Base-by-base conservation (phyloP, 805 yeast species). In the Kurtzmaniella fragi region DNA sequence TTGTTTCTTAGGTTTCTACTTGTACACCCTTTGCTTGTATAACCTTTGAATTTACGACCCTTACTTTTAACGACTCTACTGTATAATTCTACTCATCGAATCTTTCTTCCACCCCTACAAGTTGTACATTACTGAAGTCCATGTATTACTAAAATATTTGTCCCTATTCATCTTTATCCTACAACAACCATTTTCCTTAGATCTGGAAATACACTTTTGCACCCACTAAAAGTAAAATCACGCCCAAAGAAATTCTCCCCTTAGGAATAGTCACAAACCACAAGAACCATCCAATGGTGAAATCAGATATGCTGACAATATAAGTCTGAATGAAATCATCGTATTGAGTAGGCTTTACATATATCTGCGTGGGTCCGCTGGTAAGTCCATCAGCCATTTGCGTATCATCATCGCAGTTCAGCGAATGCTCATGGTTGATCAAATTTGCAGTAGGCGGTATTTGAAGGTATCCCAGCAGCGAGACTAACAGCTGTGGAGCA, bases 341-440 rank as follows among this genome's bases (percentile, higher is more conserved):
- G 6, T 54, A 32, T 28, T 49, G 54, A 5, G 71, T 64, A 16
- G 64, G 55, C 34, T 54, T 57, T 47, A 66, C 50, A 45, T 67
- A 68, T 3, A 59, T 56, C 42, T 57, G 64, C 1, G 73, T 67
- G 3, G 71, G 71, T 1, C 72, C 73, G 40, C 62, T 61, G 5
- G 59, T 54, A 2, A 53, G 39, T 28, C 55, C 53, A 14, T 49
- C 56, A 40, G 28, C 42, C 46, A 39, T 48, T 47, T 16, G 17
- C n/a, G 15, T 27, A 4, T 16, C 31, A 3, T 17, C 41, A n/a
- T 14, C 11, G 14, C 26, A n/a, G 6, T 38, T 39, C 15, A 26
- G n/a, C 41, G 43, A 37, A 14, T 3, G 31, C 25, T 13, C 25
- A 17, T 40, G 37, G 9, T 17, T n/a, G 23, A 28, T 20, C 26